Evolutionary conservation across 2,329 filamentous ascomycete genomes (phyloP).

Genomic region (Scolecobasidium constrictum): DNA sequence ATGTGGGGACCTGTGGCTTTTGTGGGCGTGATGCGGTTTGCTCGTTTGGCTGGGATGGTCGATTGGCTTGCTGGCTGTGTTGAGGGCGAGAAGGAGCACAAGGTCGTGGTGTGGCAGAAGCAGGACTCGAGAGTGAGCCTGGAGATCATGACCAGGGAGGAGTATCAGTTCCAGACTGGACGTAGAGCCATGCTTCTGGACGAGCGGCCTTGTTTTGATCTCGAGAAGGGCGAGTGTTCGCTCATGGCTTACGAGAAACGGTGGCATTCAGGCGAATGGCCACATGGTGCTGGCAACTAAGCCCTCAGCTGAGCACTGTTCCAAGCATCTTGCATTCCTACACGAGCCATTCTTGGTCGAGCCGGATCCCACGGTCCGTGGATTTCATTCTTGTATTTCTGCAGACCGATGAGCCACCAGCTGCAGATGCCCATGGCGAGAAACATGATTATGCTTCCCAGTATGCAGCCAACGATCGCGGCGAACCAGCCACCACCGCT

Average conservation of each 20-base stretch:
- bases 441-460: constrained; percentile 64
- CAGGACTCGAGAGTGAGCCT: constrained; percentile 1
- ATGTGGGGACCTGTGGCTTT: constrained; percentile 25
- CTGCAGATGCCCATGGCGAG: constrained; percentile 85
- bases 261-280: constrained; percentile 8
- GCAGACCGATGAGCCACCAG: constrained; percentile 94
- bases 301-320: not conserved
- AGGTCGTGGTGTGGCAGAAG: constrained; percentile 10
- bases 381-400: constrained; percentile 99
- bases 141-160: constrained; percentile 3
- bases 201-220: not conserved
- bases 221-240: constrained; percentile 3
- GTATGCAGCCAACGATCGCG: constrained; percentile 59
- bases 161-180: not conserved
- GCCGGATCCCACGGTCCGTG: constrained; percentile 97
- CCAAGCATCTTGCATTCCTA: not conserved
- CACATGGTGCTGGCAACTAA: not conserved
- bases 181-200: not conserved
- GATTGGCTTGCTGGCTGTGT: constrained; percentile 19
- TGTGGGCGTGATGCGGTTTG: constrained; percentile 24
- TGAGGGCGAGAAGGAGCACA: constrained; percentile 13
- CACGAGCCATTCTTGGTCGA: constrained; percentile 41
- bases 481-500: constrained; percentile 43
- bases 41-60: constrained; percentile 20
- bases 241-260: constrained; percentile 6